These are phyloP conservation scores for Xylaria sp. DNA, from an alignment of 495 filamentous ascomycete species.

Conservation along the genomic window DNA sequence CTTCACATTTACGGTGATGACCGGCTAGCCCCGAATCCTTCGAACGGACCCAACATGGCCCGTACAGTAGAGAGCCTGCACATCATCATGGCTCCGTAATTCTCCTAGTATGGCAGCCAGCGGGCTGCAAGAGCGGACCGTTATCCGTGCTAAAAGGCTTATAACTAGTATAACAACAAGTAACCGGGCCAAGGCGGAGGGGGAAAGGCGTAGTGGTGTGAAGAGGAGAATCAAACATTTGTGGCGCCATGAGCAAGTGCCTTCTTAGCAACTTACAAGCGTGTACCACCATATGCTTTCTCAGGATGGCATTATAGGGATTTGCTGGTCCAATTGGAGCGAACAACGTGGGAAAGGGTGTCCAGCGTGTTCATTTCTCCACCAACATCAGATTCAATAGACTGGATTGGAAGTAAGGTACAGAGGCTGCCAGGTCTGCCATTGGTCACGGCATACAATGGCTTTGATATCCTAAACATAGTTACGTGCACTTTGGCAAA, in stretches of 20 bases:
- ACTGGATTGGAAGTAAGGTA: constrained; percentile 19
- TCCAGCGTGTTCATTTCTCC: constrained; percentile 26
- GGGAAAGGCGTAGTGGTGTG: constrained; percentile 10
- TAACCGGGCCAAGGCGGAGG: constrained; percentile 17
- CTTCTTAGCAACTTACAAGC: constrained; percentile 19
- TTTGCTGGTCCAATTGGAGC: constrained; percentile 31
- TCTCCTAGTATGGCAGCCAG: constrained; percentile 13
- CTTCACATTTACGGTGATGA: background rate
- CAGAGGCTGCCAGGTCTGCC: background rate
- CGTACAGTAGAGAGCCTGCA: constrained; percentile 11
- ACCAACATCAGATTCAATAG: constrained; percentile 26
- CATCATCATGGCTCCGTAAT: constrained; percentile 29
- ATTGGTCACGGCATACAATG: constrained; percentile 15
- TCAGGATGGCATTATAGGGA: constrained; percentile 22
- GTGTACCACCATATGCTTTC: constrained; percentile 7
- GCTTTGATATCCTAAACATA: background rate
- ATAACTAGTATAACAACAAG: constrained; percentile 3
- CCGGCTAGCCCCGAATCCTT: constrained; percentile 21
- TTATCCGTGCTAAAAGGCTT: constrained; percentile 30
- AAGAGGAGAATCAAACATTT: background rate
- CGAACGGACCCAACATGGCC: constrained; percentile 14
- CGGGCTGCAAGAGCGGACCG: constrained; percentile 30
- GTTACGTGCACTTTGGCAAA: background rate
- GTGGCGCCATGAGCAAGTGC: constrained; percentile 23
- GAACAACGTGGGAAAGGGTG: constrained; percentile 30